Evolutionary conservation across 805 yeast genomes (phyloP), one percentile per base, ranked within the genome.

Genomic region (Sugiyamaella lignohabitans): DNA sequence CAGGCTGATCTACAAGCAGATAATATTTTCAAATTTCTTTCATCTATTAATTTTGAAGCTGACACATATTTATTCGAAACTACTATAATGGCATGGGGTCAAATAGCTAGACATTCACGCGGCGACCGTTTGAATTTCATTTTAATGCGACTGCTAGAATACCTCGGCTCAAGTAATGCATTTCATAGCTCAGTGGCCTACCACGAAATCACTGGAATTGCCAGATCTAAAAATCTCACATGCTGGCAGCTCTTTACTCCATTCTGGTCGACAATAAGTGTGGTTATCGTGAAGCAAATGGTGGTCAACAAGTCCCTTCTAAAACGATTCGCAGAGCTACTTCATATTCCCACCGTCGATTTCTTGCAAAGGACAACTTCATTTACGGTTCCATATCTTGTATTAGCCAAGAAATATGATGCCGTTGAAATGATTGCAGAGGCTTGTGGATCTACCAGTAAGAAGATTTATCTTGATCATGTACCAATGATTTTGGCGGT

Each of bases 191-290:
- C 86, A 54, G 68, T 84, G 54, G 87, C 87, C 0, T 79, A 80
- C 52, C 82, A 80, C 57, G 77, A 79, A 47, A 65, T 91, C 3
- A 66, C 76, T 19, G 65, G 72, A 29, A 72, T 84, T 10, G 82
- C 96, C 0, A 56, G 66, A 16, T 68, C 77, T 1, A 76, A 77
- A 53, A 64, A 70, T 1, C 66, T 76, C 30, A 78, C 95, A 0
- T 82, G 95, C 0, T 88, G 91, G 77, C 86, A 84, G 59, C 64
- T 91, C 11, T 67, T 87, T 18, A 78, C 85, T 5, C 95, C 96
- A 0, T 85, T 78, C 51, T 73, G 93, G 56, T 88, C 91, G 2
- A 75, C 81, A 30, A 70, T 88, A 5, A 75, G 89, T 34, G 75
- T 79, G 38, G 74, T 74, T 20, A 71, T 87, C 16, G 80, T 87